Conservation (phyloP, 768 basidiomycete genomes). For the Serendipita sp. region DNA sequence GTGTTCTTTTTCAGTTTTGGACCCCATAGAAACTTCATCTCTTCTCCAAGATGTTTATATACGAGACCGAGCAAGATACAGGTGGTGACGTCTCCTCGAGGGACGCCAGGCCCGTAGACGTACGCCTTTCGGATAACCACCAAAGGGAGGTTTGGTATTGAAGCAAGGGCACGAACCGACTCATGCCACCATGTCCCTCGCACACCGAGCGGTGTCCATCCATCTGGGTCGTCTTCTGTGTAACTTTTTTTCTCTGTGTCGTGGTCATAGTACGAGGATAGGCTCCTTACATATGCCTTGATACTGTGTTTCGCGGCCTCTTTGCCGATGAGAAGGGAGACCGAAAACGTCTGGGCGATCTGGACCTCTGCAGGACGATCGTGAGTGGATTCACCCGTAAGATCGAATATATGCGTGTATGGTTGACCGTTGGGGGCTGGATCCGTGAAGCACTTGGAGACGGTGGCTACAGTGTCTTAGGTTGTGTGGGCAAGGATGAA, state of each 20-base stretch:
- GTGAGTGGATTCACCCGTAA: conserved; percentile 61
- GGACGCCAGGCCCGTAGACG: conserved; percentile 67
- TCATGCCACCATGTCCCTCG: conserved; percentile 85
- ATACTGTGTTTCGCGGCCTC: conserved; percentile 71
- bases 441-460: conserved; percentile 46
- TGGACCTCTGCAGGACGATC: conserved; percentile 71
- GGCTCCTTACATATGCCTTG: conserved; percentile 61
- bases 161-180: conserved; percentile 28
- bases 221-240: conserved; percentile 48
- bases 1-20: conserved; percentile 31
- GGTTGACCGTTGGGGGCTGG: conserved; percentile 46
- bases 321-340: conserved; percentile 48
- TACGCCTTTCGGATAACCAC: conserved; percentile 62
- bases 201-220: conserved; percentile 42
- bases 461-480: conserved; percentile 35
- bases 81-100: conserved; percentile 52
- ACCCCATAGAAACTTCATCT: conserved; percentile 68
- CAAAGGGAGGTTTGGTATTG: conserved; percentile 21
- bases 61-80: conserved; percentile 61
- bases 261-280: conserved; percentile 65
- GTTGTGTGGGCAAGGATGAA: conserved; percentile 8
- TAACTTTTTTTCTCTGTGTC: conserved; percentile 40
- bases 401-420: conserved; percentile 72
- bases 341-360: conserved; percentile 54
- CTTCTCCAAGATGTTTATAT: conserved; percentile 67